These are phyloP conservation scores for Fulvia fulva DNA, from an alignment of 2,329 filamentous ascomycete genomes.

Conservation along the genomic window DNA sequence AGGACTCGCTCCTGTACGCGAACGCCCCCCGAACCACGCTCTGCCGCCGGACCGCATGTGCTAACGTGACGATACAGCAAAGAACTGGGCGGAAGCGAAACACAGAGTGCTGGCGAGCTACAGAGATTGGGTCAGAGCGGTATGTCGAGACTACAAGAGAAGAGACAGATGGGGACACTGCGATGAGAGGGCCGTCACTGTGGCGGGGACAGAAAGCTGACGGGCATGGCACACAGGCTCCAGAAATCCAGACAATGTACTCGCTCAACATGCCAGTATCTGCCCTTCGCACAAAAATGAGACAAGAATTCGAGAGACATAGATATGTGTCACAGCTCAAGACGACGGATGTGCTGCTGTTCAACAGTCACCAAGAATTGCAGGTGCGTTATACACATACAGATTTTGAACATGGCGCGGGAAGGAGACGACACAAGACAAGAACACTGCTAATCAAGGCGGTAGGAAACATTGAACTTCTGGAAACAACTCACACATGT, in stretches of 20 bases:
- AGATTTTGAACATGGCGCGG: not conserved
- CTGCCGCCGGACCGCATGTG: not conserved
- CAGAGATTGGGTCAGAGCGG: slow-evolving; percentile 91
- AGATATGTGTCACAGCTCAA: slow-evolving; percentile 85
- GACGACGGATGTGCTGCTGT: slow-evolving; percentile 83
- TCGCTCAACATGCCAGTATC: slow-evolving; percentile 84
- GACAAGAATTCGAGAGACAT: slow-evolving; percentile 95
- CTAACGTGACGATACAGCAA: slow-evolving; percentile 54
- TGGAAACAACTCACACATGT: slow-evolving; percentile 97
- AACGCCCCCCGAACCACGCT: not conserved
- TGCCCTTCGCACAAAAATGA: slow-evolving; percentile 82
- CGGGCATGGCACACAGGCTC: slow-evolving; percentile 59
- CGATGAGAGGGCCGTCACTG: not conserved
- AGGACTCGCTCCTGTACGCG: slow-evolving; percentile 50
- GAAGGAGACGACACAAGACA: not conserved
- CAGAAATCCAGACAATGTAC: slow-evolving; percentile 98
- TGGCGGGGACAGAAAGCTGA: not conserved
- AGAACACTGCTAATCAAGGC: not conserved
- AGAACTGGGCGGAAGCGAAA: slow-evolving; percentile 86
- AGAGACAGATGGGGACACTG: not conserved
- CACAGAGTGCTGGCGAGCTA: slow-evolving; percentile 83
- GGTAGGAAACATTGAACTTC: slow-evolving; percentile 94
- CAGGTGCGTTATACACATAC: slow-evolving; percentile 60
- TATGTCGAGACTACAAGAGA: slow-evolving; percentile 49
- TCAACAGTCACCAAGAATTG: slow-evolving; percentile 88